Percentiles rank a stretch among this genome's conserved stretches.
phyloP scores from a whole-genome alignment of 1,284 basidiomycete genomes.

The Microbotryum saponariae region DNA sequence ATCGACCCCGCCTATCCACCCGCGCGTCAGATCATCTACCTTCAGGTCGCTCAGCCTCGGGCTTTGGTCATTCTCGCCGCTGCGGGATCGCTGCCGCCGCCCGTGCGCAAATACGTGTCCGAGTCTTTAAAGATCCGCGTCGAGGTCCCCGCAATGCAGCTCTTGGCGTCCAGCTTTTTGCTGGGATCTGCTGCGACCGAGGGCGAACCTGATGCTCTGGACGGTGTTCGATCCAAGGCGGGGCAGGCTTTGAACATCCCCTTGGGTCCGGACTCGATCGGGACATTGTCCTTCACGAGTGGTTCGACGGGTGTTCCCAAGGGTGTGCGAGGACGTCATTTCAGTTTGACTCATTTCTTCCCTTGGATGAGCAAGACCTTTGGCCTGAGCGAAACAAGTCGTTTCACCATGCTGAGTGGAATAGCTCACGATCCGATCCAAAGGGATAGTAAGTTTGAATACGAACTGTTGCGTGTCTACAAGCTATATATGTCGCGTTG shows the following conservation, averaged over 20 bases:
- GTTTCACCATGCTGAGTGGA: slow-evolving; percentile 97
- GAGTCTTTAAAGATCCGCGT: slow-evolving; percentile 79
- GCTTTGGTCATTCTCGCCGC: slow-evolving; percentile 86
- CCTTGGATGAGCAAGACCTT: slow-evolving; percentile 98
- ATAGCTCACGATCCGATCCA: slow-evolving; percentile 99
- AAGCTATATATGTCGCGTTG: slow-evolving; percentile 5
- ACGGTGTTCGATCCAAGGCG: slow-evolving; percentile 48
- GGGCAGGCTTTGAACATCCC: slow-evolving; percentile 61
- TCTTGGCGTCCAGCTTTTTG: slow-evolving; percentile 58
- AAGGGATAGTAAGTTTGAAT: slow-evolving; percentile 71
- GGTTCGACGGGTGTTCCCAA: slow-evolving; percentile 98
- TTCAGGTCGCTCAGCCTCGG: slow-evolving; percentile 88
- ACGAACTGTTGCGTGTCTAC: background rate
- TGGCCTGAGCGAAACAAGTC: slow-evolving; percentile 63
- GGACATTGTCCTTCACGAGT: slow-evolving; percentile 92
- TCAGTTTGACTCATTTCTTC: slow-evolving; percentile 97
- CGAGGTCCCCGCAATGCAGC: slow-evolving; percentile 81
- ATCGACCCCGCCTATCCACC: slow-evolving; percentile 98
- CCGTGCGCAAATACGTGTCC: slow-evolving; percentile 77
- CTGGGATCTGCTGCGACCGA: slow-evolving; percentile 53
- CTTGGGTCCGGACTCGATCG: slow-evolving; percentile 89
- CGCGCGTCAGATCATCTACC: slow-evolving; percentile 88
- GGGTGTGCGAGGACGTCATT: slow-evolving; percentile 91
- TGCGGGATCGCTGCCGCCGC: slow-evolving; percentile 71
- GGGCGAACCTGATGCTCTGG: slow-evolving; percentile 46